A percentile compares a stretch with the other conserved stretches of the same genome.
phyloP scores from a whole-genome alignment of 2,329 filamentous ascomycete species.

The Botryotinia convoluta region DNA sequence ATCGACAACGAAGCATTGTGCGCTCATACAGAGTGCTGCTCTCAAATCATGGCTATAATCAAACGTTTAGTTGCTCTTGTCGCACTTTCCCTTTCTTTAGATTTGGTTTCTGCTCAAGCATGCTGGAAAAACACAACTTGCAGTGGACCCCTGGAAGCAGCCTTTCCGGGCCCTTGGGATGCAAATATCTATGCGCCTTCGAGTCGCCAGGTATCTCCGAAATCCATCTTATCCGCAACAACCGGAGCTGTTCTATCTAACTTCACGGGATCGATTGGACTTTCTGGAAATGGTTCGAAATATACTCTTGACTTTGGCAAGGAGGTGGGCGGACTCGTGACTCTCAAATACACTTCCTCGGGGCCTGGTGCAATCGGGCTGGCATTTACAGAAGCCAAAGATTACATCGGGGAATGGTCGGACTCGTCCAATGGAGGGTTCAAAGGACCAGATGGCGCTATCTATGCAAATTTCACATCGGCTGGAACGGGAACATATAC shows the following conservation, averaged over 20 bases:
- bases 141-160: conserved; percentile 46
- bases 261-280: conserved; percentile 22
- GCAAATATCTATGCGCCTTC: conserved; percentile 54
- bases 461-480: conserved; percentile 44
- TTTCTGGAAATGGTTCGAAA: conserved; percentile 47
- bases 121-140: conserved; percentile 59
- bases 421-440: conserved; percentile 49
- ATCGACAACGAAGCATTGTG: conserved; percentile 4
- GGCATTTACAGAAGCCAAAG: conserved; percentile 49
- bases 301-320: conserved; percentile 58
- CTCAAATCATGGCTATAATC: conserved; percentile 11
- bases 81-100: conserved; percentile 8
- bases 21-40: not conserved
- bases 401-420: conserved; percentile 48
- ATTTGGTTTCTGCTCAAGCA: conserved; percentile 21
- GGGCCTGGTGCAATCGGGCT: conserved; percentile 44
- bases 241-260: conserved; percentile 34
- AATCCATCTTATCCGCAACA: conserved; percentile 43
- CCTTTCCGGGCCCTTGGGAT: conserved; percentile 59
- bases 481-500: conserved; percentile 40
- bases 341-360: conserved; percentile 35
- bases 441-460: conserved; percentile 49
- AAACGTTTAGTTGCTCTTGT: conserved; percentile 3
- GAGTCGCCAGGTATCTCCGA: conserved; percentile 50
- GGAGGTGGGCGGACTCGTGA: conserved; percentile 57